A percentile compares a stretch with the other conserved stretches of the same genome.
These are phyloP conservation scores for Epichloe festucae DNA, from an alignment of 2,329 filamentous ascomycete species.

Conservation along the genomic window DNA sequence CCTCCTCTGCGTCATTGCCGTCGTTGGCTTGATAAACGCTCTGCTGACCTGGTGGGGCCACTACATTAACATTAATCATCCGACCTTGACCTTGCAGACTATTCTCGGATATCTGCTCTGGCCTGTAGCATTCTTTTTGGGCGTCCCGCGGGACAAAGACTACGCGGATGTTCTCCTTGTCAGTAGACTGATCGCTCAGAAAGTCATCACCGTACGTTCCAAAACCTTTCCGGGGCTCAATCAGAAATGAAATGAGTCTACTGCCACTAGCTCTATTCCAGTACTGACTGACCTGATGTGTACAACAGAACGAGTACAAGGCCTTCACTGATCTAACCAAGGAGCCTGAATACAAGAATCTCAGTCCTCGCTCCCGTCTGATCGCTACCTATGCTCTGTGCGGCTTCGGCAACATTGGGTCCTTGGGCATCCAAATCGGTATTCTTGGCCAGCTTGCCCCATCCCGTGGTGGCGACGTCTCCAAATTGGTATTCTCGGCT, in stretches of 20 bases:
- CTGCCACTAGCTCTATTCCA: no score
- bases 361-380: conserved; percentile 59
- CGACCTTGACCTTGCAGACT: conserved; percentile 56
- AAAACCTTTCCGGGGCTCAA: no score
- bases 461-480: conserved; percentile 59
- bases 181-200: conserved; percentile 66
- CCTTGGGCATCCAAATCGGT: conserved; percentile 80
- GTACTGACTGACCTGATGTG: no score
- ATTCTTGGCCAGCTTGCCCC: conserved; percentile 74
- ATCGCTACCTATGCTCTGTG: conserved; percentile 82
- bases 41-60: conserved; percentile 73
- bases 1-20: conserved; percentile 71
- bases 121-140: conserved; percentile 67
- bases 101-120: conserved; percentile 69
- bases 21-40: conserved; percentile 62
- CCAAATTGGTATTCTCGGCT: conserved; percentile 62
- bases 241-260: no score
- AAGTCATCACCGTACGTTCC: conserved; percentile 55
- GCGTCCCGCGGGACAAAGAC: conserved; percentile 54
- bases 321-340: conserved; percentile 48
- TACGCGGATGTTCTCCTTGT: conserved; percentile 55
- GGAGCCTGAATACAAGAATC: conserved; percentile 45
- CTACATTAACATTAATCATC: conserved; percentile 61
- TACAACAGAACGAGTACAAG: conserved; percentile 57
- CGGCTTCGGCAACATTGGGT: conserved; percentile 75